Base-by-base conservation (phyloP, 768 basidiomycete genomes). In the Suillus hirtellus region DNA sequence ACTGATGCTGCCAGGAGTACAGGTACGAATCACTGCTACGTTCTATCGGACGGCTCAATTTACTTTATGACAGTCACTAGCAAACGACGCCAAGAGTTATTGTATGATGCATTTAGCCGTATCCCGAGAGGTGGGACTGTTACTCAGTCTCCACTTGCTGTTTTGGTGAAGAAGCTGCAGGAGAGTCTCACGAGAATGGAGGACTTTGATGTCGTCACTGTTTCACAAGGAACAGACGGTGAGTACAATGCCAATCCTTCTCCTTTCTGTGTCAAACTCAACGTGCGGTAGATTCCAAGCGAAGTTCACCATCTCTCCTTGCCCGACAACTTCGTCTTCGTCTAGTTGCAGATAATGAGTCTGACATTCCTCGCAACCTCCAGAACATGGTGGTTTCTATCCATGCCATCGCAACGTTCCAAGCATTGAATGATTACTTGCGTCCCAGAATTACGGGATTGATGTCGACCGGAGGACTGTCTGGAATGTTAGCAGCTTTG, bases 391-490 rank as follows among this genome's bases (percentile, higher is more conserved):
- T 95, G 44, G 93, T 99, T 24, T 98, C 96, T 8, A 99, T 99
- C 65, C 96, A 99, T 72, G 96, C 96, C 7, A 97, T 99, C 65
- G 96, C 97, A 1, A 98, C 95, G 1, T 95, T 99, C 84, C 95
- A 97, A 73, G 95, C 96, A 1, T 83, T 99, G 37, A 93, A 97
- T 70, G 96, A 97, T 74, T 99, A 98, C 73, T 85, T 99, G 14
- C 89, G 95, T 1, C 96, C 96, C 31, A 86, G 94, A 4, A 89
- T 97, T 38, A 81, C 93, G 7, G 92, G 93, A 0, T 72, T 91
- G 27, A 73, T 89, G 59, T 82, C 83, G 10, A 79, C 83, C 62
- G 81, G 82, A 35, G 85, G 95, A 15, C 77, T 96, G 34, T 90
- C 92, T 11, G 89, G 89, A 55, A 95, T 96, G 89, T 85, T 97